phyloP scores from a whole-genome alignment of 257 asterid genomes.

The Prunella vulgaris region DNA sequence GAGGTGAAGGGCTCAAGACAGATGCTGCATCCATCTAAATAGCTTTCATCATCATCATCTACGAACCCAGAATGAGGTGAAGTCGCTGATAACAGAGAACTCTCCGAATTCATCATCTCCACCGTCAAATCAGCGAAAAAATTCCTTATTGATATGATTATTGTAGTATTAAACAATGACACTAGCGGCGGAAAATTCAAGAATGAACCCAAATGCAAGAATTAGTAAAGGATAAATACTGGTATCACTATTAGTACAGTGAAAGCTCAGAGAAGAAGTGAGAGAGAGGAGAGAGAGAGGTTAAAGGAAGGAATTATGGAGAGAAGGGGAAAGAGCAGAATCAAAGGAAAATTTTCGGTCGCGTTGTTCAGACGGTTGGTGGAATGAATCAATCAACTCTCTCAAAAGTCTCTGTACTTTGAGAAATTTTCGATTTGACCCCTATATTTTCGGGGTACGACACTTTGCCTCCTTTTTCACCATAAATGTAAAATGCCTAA shows the following conservation, averaged over 20 bases:
- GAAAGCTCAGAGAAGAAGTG: slow-evolving; percentile 13
- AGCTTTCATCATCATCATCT: background rate
- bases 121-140: background rate
- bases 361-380: slow-evolving; percentile 37
- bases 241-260: background rate
- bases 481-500: background rate
- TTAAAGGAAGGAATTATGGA: slow-evolving; percentile 38
- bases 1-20: slow-evolving; percentile 49
- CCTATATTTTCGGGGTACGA: background rate
- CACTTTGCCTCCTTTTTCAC: background rate
- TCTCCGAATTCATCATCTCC: slow-evolving; percentile 5
- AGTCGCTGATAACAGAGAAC: slow-evolving; percentile 12
- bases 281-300: slow-evolving; percentile 24
- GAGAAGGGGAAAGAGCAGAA: slow-evolving; percentile 24
- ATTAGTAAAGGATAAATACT: background rate
- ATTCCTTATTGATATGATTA: background rate
- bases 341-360: slow-evolving; percentile 24
- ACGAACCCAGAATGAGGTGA: background rate
- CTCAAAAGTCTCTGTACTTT: background rate
- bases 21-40: slow-evolving; percentile 53
- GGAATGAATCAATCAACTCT: slow-evolving; percentile 32
- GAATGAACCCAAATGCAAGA: background rate
- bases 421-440: background rate
- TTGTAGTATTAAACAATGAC: background rate
- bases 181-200: slow-evolving; percentile 22